A percentile compares a stretch with the other conserved stretches of the same genome.
Conservation (phyloP, 83 land plant genomes). For the Picea abies region DNA sequence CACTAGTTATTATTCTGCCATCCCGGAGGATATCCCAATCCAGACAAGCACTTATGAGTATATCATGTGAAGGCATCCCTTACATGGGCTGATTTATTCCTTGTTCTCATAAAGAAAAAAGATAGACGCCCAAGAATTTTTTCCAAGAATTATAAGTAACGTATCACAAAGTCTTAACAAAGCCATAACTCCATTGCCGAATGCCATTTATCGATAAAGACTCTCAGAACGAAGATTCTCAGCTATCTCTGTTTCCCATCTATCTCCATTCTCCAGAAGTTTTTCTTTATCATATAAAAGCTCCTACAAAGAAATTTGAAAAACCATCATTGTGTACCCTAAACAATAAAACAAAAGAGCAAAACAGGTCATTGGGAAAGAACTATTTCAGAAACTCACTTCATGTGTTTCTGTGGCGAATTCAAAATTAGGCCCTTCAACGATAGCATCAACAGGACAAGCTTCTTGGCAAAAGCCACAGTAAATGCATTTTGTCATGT, state of each 20-base stretch:
- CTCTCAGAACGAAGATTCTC: constrained; percentile 96
- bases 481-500: constrained; percentile 99
- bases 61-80: too few relatives aligned
- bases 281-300: constrained; percentile 98
- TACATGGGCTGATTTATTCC: too few relatives aligned
- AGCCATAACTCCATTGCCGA: too few relatives aligned
- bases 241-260: constrained; percentile 99
- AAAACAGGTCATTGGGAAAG: background rate
- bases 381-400: constrained; percentile 45
- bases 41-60: too few relatives aligned
- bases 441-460: constrained; percentile 99
- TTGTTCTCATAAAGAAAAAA: too few relatives aligned
- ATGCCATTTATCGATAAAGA: constrained; percentile 67
- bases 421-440: constrained; percentile 99
- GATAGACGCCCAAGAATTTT: too few relatives aligned
- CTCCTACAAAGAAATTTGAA: constrained; percentile 62
- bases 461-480: constrained; percentile 99
- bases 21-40: too few relatives aligned
- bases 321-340: background rate
- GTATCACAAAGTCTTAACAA: too few relatives aligned
- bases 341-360: constrained; percentile 11
- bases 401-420: constrained; percentile 99
- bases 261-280: constrained; percentile 95
- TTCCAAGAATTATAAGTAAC: too few relatives aligned
- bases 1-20: too few relatives aligned